Percentiles rank a stretch among this genome's conserved stretches.
phyloP scores from a whole-genome alignment of 352 stramenopile species.

The Phytopythium cucurbitacearum region DNA sequence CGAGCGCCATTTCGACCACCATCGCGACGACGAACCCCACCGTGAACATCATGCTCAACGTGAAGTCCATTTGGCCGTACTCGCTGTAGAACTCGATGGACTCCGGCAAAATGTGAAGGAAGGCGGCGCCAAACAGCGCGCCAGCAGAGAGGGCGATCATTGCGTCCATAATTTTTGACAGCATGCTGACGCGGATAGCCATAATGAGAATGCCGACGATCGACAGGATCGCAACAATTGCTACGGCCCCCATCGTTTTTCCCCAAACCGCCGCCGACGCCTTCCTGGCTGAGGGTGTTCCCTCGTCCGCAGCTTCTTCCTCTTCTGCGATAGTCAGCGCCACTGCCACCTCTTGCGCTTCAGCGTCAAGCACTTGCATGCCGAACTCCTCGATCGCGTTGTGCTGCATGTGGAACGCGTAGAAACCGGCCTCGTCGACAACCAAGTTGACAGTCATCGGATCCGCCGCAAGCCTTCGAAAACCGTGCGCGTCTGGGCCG shows the following conservation, averaged over 20 bases:
- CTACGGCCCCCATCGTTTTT: slow-evolving; percentile 35
- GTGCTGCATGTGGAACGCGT: slow-evolving; percentile 47
- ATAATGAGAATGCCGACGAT: slow-evolving; percentile 40
- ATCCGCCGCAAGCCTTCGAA: slow-evolving; percentile 18
- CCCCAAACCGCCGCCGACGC: slow-evolving; percentile 22
- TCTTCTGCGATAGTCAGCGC: slow-evolving; percentile 19
- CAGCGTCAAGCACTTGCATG: slow-evolving; percentile 26
- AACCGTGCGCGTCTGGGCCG: slow-evolving; percentile 20
- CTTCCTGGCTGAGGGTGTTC: slow-evolving; percentile 13
- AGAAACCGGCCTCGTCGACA: slow-evolving; percentile 20
- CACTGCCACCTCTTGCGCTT: slow-evolving; percentile 9
- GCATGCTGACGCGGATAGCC: slow-evolving; percentile 16
- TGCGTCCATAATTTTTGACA: slow-evolving; percentile 32
- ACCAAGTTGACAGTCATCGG: slow-evolving; percentile 40
- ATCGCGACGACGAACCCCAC: slow-evolving; percentile 62
- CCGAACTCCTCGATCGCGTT: slow-evolving; percentile 41
- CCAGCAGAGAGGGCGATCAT: slow-evolving; percentile 60
- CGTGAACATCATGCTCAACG: slow-evolving; percentile 50
- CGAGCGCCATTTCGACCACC: slow-evolving; percentile 47
- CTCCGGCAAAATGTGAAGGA: slow-evolving; percentile 80
- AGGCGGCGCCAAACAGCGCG: slow-evolving; percentile 64
- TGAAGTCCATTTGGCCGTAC: slow-evolving; percentile 55
- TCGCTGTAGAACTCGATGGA: slow-evolving; percentile 52
- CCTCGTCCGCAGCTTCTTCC: slow-evolving; percentile 11
- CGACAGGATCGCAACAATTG: slow-evolving; percentile 32